phyloP scores from a whole-genome alignment of 495 filamentous ascomycete species.

The Tuber aestivum region DNA sequence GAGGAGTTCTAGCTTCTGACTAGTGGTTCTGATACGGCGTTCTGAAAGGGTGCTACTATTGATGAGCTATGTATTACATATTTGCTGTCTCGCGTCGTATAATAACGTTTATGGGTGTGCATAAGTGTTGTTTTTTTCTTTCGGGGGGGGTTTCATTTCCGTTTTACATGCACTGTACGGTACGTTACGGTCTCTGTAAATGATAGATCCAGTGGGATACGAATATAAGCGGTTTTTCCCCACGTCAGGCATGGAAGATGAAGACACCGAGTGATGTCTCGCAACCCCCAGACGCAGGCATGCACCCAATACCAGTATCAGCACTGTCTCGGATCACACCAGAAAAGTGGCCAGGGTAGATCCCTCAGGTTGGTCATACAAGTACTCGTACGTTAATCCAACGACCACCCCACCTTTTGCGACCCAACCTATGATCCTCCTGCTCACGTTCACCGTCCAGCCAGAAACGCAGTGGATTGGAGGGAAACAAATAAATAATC shows the following conservation, averaged over 20 bases:
- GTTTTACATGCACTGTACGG: neutral
- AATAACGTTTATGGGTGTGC: neutral
- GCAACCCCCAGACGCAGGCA: neutral
- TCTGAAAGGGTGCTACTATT: neutral
- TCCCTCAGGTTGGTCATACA: neutral
- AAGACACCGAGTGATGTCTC: neutral
- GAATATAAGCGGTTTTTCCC: neutral
- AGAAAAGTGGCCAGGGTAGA: neutral
- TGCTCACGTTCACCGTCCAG: neutral
- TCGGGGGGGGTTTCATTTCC: neutral
- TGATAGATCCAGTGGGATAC: neutral
- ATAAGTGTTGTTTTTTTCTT: neutral
- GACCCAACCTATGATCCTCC: neutral
- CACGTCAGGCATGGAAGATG: neutral
- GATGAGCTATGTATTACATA: neutral
- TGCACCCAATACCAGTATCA: neutral
- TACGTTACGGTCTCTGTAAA: neutral
- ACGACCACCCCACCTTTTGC: neutral
- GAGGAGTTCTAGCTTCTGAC: slow-evolving; percentile 14
- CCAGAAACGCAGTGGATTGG: neutral
- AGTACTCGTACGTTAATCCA: no score
- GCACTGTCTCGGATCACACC: neutral
- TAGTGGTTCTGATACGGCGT: neutral
- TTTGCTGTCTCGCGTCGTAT: neutral
- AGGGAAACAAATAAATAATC: neutral